Evolutionary conservation across 768 basidiomycete species (phyloP).

Genomic region (Kwoniella sp.): DNA sequence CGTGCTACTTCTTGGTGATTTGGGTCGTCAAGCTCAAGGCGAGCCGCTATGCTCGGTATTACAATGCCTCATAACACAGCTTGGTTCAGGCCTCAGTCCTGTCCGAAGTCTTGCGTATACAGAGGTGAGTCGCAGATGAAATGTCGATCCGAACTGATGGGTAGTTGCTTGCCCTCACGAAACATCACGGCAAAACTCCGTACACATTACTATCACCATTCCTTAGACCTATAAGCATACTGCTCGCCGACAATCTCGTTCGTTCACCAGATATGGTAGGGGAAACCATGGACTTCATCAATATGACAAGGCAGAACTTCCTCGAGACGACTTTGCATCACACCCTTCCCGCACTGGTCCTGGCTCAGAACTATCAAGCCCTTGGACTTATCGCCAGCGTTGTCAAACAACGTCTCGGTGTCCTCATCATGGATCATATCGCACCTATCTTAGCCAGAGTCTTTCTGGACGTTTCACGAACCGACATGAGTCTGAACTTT

Average conservation of each 20-base stretch:
- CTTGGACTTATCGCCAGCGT: slow-evolving; percentile 36
- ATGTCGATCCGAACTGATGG: slow-evolving; percentile 17
- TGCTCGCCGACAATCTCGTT: slow-evolving; percentile 34
- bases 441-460: slow-evolving; percentile 37
- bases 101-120: slow-evolving; percentile 42
- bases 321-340: slow-evolving; percentile 43
- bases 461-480: slow-evolving; percentile 34
- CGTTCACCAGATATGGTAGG: slow-evolving; percentile 33
- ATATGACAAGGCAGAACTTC: slow-evolving; percentile 38
- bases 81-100: slow-evolving; percentile 37
- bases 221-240: slow-evolving; percentile 43
- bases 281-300: slow-evolving; percentile 47
- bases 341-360: slow-evolving; percentile 44
- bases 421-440: slow-evolving; percentile 41
- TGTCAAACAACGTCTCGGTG: slow-evolving; percentile 33
- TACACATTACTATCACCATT: slow-evolving; percentile 47
- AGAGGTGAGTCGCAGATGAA: slow-evolving; percentile 32
- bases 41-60: slow-evolving; percentile 34
- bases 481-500: slow-evolving; percentile 33
- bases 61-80: slow-evolving; percentile 35
- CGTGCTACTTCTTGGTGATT: slow-evolving; percentile 33
- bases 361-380: slow-evolving; percentile 25
- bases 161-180: slow-evolving; percentile 39
- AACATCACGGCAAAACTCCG: slow-evolving; percentile 41
- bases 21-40: slow-evolving; percentile 30